Percentiles rank a stretch among this genome's conserved stretches.
These are phyloP conservation scores for Quercus rubra DNA, from an alignment of 306 rosid species.

Conservation along the genomic window DNA sequence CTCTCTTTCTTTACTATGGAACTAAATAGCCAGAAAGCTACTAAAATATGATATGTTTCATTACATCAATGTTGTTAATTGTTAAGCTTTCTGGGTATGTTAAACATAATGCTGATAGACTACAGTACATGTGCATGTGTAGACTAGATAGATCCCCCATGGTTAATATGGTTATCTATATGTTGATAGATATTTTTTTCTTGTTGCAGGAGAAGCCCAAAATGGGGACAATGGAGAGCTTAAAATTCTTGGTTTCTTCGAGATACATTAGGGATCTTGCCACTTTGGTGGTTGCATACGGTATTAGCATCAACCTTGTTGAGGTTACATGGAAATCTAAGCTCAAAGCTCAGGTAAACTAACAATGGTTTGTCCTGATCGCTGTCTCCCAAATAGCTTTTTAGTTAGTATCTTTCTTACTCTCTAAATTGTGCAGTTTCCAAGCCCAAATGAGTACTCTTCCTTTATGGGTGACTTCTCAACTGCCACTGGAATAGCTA, in stretches of 20 bases:
- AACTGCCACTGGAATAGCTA: constrained; percentile 85
- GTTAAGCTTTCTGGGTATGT: neutral
- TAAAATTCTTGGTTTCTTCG: constrained; percentile 96
- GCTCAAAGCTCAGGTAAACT: constrained; percentile 91
- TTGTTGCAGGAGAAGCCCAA: constrained; percentile 74
- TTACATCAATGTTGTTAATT: neutral
- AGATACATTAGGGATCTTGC: constrained; percentile 90
- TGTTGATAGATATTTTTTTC: constrained; percentile 6
- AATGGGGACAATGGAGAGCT: constrained; percentile 98
- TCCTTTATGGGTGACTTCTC: constrained; percentile 99
- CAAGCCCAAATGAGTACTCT: constrained; percentile 95
- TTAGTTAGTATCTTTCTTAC: neutral
- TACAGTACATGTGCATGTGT: too few relatives aligned
- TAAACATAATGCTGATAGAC: too few relatives aligned
- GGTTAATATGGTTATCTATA: neutral
- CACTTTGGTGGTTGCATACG: constrained; percentile 95
- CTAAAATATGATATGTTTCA: neutral
- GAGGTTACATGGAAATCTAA: constrained; percentile 99
- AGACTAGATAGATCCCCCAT: neutral
- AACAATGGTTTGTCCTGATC: constrained; percentile 11
- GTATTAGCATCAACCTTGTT: constrained; percentile 88
- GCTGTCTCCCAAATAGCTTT: neutral
- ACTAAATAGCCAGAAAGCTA: neutral
- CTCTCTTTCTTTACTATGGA: neutral
- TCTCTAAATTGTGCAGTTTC: constrained; percentile 53